Base-by-base conservation (phyloP, 495 filamentous ascomycete species). In the Penicillium crystallinum region DNA sequence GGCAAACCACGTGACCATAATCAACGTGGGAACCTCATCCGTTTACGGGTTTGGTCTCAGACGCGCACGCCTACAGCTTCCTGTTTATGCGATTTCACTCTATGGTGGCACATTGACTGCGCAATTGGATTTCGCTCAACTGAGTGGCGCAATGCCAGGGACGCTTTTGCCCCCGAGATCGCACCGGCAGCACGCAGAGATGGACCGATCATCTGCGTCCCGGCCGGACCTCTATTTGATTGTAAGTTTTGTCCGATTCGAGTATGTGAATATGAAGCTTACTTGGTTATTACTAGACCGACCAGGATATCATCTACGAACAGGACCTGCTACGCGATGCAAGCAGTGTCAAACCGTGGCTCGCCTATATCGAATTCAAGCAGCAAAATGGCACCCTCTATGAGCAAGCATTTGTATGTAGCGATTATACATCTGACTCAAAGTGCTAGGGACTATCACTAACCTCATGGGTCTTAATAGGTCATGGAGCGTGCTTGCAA, bases 311-410 rank as follows among this genome's bases (percentile, higher is more conserved):
- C 31, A 80, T 96, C 27, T 97, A 97, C 74, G 95, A 99, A 71
- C 91, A 96, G 70, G 95, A 99, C 72, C 82, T 99, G 39, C 73
- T 91, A 36, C 85, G 91, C 53, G 86, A 93, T 68, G 85, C 84
- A 7, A 87, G 85, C 58, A 93, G 82, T 64, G 83, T 91, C 56
- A 96, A 93, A 70, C 92, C 93, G 66, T 99, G 95, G 95, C 78
- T 97, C 49, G 84, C 88, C 51, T 99, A 99, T 63, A 88, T 91
- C 69, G 88, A 91, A 58, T 89, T 88, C 78, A 97, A 97, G 73
- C 66, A 85, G 59, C 87, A 90, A 59, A 84, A 91, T 79, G 91
- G 90, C 58, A 88, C 81, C 27, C 68, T 90, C 44, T 88, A 90
- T 34, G 92, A 97, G 70, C 92, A 95, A 68, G 88, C 91, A 43